Evolutionary conservation across 2,329 filamentous ascomycete species (phyloP).

Genomic region (Exophiala phaeomuriformis): DNA sequence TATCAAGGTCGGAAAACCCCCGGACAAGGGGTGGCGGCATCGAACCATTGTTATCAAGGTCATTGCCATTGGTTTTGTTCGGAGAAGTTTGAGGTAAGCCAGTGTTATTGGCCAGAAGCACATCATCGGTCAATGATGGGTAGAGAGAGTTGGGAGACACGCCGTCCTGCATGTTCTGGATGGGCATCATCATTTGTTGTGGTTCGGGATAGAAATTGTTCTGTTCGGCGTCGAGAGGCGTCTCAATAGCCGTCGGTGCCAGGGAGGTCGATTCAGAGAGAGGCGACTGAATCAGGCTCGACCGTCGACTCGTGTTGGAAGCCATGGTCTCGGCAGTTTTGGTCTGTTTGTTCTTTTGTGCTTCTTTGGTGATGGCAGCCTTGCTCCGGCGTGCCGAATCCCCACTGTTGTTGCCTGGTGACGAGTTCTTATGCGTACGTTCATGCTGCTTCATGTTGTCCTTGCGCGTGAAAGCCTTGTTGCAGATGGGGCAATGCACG

Average conservation of each 20-base stretch:
- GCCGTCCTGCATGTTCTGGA: slow-evolving; percentile 19
- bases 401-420: slow-evolving; percentile 14
- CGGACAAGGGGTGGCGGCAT: slow-evolving; percentile 21
- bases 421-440: slow-evolving; percentile 47
- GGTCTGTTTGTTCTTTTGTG: slow-evolving; percentile 18
- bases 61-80: slow-evolving; percentile 4
- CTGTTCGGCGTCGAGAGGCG: slow-evolving; percentile 16
- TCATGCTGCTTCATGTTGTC: slow-evolving; percentile 66
- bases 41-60: slow-evolving; percentile 2
- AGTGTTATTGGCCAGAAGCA: slow-evolving; percentile 7
- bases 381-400: slow-evolving; percentile 22
- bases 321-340: slow-evolving; percentile 12
- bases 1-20: slow-evolving; percentile 28
- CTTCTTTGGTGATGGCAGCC: slow-evolving; percentile 27
- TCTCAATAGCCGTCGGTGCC: slow-evolving; percentile 22
- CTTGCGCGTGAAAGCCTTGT: slow-evolving; percentile 61
- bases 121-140: slow-evolving; percentile 23
- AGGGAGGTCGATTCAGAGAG: slow-evolving; percentile 25
- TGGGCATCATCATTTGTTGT: slow-evolving; percentile 17
- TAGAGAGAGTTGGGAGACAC: slow-evolving; percentile 24
- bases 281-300: slow-evolving; percentile 23
- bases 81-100: slow-evolving; percentile 3
- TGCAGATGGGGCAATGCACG: slow-evolving; percentile 59
- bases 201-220: slow-evolving; percentile 20
- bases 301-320: slow-evolving; percentile 17